Evolutionary conservation across 345 rosid species (phyloP).

Genomic region (Eucalyptus curtisii): DNA sequence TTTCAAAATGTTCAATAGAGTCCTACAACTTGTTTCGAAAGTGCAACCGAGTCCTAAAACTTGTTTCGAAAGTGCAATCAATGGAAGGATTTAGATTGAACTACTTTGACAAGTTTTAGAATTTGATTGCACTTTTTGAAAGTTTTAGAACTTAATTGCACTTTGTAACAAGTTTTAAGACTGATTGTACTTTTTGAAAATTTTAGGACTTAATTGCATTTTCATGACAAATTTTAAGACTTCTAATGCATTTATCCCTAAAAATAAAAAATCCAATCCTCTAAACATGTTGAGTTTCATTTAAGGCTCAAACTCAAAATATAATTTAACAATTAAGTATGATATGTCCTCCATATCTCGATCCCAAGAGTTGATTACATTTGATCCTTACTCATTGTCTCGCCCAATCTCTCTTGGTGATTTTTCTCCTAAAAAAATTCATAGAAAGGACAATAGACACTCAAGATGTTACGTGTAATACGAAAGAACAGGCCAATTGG

Average conservation of each 20-base stretch:
- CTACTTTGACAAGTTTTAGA: no score
- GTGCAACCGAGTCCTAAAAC: no score
- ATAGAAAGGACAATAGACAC: neutral
- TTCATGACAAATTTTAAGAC: accelerated
- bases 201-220: accelerated
- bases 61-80: no score
- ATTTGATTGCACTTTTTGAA: no score
- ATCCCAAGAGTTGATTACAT: neutral
- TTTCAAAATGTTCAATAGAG: no score
- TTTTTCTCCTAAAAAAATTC: neutral
- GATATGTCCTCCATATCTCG: neutral
- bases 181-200: accelerated
- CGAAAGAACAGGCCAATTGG: neutral
- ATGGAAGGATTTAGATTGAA: no score
- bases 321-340: neutral
- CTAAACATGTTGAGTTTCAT: no score
- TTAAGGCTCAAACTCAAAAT: no score
- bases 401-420: neutral
- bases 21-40: no score
- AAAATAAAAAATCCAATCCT: no score
- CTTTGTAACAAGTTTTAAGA: no score
- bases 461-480: neutral
- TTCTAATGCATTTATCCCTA: accelerated
- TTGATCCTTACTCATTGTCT: neutral
- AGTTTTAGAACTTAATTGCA: no score